Percentiles rank a stretch among this genome's conserved stretches.
These are phyloP conservation scores for Phytophthora fragariaefolia DNA, from an alignment of 352 stramenopile species.

Conservation along the genomic window DNA sequence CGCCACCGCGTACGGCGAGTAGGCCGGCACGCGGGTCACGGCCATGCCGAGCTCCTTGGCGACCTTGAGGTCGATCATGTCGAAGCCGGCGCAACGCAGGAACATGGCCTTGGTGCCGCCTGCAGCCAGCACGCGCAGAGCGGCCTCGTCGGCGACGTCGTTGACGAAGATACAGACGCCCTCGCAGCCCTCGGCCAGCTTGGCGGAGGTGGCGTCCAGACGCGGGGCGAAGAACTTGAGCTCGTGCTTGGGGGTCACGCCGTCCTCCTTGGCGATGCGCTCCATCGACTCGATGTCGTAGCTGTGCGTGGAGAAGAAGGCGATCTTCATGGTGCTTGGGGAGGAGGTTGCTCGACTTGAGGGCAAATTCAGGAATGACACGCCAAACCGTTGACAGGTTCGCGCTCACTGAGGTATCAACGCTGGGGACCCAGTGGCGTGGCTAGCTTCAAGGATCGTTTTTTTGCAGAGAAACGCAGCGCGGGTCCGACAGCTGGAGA, in stretches of 20 bases:
- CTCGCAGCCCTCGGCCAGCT: constrained; percentile 64
- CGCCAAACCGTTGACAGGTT: too few relatives aligned
- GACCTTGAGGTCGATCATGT: constrained; percentile 74
- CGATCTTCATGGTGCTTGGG: constrained; percentile 61
- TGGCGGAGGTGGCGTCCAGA: constrained; percentile 54
- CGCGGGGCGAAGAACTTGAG: constrained; percentile 65
- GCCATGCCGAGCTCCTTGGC: constrained; percentile 67
- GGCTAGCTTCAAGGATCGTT: constrained; percentile 28
- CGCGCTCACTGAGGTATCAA: neutral
- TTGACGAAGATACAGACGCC: constrained; percentile 89
- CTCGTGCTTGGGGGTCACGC: constrained; percentile 53
- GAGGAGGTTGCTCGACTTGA: constrained; percentile 1
- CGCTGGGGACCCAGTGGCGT: neutral
- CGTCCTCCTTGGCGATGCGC: constrained; percentile 44
- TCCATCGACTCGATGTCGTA: constrained; percentile 79
- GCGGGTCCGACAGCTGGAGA: neutral
- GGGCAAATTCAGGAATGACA: constrained; percentile 39
- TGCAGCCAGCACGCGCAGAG: constrained; percentile 56
- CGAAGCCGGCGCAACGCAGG: constrained; percentile 82
- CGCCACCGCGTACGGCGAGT: constrained; percentile 83
- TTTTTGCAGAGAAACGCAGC: constrained; percentile 31
- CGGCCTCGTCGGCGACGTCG: constrained; percentile 68
- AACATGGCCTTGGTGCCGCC: constrained; percentile 71
- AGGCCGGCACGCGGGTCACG: constrained; percentile 71
- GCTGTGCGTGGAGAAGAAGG: constrained; percentile 78